Base-by-base conservation (phyloP, 1,139 yeast species). In the Yamadazyma trypodendri region DNA sequence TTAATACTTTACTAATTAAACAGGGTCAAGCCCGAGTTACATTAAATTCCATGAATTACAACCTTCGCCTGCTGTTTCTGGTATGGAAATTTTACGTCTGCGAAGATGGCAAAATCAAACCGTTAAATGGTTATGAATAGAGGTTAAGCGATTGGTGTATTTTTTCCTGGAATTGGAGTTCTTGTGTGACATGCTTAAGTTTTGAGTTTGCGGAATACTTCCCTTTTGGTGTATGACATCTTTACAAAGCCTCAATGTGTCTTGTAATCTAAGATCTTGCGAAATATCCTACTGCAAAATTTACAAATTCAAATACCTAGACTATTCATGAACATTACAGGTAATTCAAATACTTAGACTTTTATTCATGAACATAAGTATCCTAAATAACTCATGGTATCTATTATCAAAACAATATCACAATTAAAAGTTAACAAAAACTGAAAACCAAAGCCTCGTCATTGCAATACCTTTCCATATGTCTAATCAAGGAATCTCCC, bases 301-400 rank as follows among this genome's bases (percentile, higher is more conserved):
- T n/a, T n/a, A n/a, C n/a, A n/a, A n/a, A n/a, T n/a, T n/a, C n/a
- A n/a, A n/a, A n/a, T n/a, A n/a, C n/a, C n/a, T n/a, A n/a, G n/a
- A n/a, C n/a, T 20, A 7, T 20, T 20, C 22, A 6, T 24, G 21
- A 18, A 18, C 5, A 6, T 18, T 8, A 18, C 21, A 5, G 5
- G 5, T 18, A 18, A 18, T 12, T n/a, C 15, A 24, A 24, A 24
- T 24, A 11, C 11, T 12, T 24, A 12, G 28, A 24, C 28, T 24
- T 24, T 24, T 24, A 24, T 24, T 24, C 28, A 24, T 24, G 28
- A 24, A 24, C n/a, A 23, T 10, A 23, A 18, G 7, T 12, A 24
- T 24, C 14, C 15, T 24, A 24, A 24, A 24, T 15, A 24, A 24
- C 12, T 12, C 28, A 24, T 24, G 28, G 28, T 24, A 24, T 24